Conservation (phyloP, 225 moss, liverwort and hornwort species). For the Sphagnum contortum region DNA sequence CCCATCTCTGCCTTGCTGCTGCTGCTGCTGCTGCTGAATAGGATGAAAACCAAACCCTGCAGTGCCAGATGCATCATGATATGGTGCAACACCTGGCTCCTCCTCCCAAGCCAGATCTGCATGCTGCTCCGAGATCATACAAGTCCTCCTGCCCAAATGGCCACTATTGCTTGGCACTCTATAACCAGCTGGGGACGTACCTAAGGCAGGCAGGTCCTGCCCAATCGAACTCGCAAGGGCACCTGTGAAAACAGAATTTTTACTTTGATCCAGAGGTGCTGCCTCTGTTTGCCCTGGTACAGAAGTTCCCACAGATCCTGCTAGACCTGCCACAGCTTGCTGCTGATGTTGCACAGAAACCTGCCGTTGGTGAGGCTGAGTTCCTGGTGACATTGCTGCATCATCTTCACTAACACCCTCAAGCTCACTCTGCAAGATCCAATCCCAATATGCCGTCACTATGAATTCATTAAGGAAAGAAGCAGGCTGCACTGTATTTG, state of each 20-base stretch:
- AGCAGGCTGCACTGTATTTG: no score
- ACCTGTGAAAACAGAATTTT: conserved; percentile 80
- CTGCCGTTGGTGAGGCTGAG: conserved; percentile 50
- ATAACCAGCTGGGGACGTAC: conserved; percentile 16
- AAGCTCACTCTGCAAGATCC: conserved; percentile 57
- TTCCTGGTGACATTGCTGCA: conserved; percentile 88
- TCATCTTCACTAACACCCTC: conserved; percentile 68
- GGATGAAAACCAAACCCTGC: conserved; percentile 37
- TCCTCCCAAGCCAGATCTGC: conserved; percentile 48
- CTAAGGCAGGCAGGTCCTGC: conserved; percentile 71
- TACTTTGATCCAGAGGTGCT: conserved; percentile 53
- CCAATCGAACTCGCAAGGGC: conserved; percentile 88
- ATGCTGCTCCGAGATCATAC: conserved; percentile 44
- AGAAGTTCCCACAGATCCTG: conserved; percentile 26
- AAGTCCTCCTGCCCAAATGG: conserved; percentile 52
- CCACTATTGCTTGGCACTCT: conserved; percentile 38
- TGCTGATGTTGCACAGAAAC: conserved; percentile 9
- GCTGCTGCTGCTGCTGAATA: conserved; percentile 23
- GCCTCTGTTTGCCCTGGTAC: conserved; percentile 31
- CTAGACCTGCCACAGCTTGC: conserved; percentile 8
- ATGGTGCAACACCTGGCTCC: conserved; percentile 20
- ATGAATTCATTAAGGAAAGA: no score
- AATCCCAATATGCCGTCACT: conserved; percentile 2
- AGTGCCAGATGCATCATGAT: conserved; percentile 18
- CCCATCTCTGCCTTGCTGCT: conserved; percentile 43